Conservation (phyloP, 352 stramenopile genomes). For the Globisporangium yorkense region DNA sequence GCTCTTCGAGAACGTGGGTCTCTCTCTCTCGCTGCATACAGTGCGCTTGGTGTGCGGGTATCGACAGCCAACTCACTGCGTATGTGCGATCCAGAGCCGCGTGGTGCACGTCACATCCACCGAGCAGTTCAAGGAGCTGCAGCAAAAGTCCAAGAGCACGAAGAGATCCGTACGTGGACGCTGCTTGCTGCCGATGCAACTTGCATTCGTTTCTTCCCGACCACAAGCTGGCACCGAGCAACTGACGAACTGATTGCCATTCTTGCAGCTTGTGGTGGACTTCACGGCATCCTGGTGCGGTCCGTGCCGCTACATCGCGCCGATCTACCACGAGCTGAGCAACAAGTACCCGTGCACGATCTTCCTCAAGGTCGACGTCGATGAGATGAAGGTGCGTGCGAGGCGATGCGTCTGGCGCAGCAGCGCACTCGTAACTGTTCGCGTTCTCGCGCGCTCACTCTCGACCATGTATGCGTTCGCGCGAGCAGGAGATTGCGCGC, state of each 20-base stretch:
- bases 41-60: background rate
- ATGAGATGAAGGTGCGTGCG: constrained; percentile 53
- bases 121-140: constrained; percentile 68
- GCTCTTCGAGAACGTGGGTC: constrained; percentile 40
- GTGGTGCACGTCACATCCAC: constrained; percentile 66
- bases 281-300: constrained; percentile 89
- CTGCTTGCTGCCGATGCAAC: background rate
- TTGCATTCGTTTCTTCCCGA: background rate
- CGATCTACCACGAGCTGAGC: constrained; percentile 80
- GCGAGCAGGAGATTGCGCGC: constrained; percentile 40
- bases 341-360: constrained; percentile 79
- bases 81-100: constrained; percentile 29
- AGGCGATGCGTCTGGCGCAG: too few relatives aligned
- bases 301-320: constrained; percentile 83
- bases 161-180: constrained; percentile 45
- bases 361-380: constrained; percentile 89
- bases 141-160: constrained; percentile 59
- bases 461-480: background rate
- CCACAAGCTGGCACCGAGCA: background rate
- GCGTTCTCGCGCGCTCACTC: background rate
- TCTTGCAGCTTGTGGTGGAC: constrained; percentile 62
- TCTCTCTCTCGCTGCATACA: background rate
- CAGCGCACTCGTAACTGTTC: background rate
- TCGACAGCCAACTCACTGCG: too few relatives aligned
- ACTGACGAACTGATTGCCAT: background rate